Base-by-base conservation (phyloP, 257 asterid genomes). In the Salvia miltiorrhiza region DNA sequence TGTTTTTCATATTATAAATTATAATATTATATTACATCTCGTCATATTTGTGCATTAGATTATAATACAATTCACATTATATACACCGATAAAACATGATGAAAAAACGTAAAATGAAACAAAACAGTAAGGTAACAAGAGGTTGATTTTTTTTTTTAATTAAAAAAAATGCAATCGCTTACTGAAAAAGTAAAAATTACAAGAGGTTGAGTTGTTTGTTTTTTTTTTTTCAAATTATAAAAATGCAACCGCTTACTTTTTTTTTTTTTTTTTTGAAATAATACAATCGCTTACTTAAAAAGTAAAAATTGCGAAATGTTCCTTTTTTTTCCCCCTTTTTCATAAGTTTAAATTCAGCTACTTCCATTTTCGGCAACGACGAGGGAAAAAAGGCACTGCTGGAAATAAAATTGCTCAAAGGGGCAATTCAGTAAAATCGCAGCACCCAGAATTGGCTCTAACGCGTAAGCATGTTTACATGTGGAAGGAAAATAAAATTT, bases 361-460 rank as follows among this genome's bases (percentile, higher is more conserved):
- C n/a, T n/a, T 55, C 57, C 37, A 40, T 44, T 26, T 75, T 71
- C 75, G 75, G 73, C 69, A 74, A 71, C 48, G 9, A 65, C 77
- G 68, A 79, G 80, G 83, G 9, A n/a, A 43, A 11, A 23, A 72
- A 71, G 61, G 71, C 41, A 12, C n/a, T 16, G 67, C n/a, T 13
- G 61, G 35, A 35, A 74, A 58, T 70, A 26, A 28, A 72, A 1
- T 6, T 2, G 26, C 49, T 4, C 1, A 5, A 0, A 16, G 65
- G 84, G 81, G 81, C 16, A 76, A 28, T 52, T 43, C 10, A 2
- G 79, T 76, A 50, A 73, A 43, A 20, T 24, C 32, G 2, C 12
- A 7, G 4, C 57, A 23, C 28, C 24, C 37, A 7, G 35, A 55
- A 19, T 55, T 40, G 35, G 32, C 43, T 50, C 57, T 47, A n/a